phyloP scores from a whole-genome alignment of 2,329 filamentous ascomycete genomes.

The Fusarium circinatum region DNA sequence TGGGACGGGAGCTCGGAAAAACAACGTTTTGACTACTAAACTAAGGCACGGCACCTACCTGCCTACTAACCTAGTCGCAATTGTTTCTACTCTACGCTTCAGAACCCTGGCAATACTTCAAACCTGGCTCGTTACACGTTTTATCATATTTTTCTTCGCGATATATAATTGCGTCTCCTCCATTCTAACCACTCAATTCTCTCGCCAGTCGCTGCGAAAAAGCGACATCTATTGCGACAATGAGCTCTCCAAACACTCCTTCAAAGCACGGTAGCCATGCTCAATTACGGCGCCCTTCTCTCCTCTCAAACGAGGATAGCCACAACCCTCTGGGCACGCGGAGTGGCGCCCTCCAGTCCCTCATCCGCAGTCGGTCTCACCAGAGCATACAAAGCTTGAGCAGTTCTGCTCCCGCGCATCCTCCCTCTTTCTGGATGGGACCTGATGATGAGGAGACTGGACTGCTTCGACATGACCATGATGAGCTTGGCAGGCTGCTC shows the following conservation, averaged over 20 bases:
- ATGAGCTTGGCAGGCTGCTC: constrained; percentile 57
- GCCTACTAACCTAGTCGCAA: constrained; percentile 3
- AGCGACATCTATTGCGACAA: constrained; percentile 32
- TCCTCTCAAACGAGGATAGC: constrained; percentile 48
- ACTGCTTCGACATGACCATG: constrained; percentile 49
- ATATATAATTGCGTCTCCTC: constrained; percentile 3
- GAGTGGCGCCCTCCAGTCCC: constrained; percentile 51
- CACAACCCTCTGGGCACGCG: constrained; percentile 50
- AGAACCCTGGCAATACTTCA: constrained; percentile 16
- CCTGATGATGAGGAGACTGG: constrained; percentile 49
- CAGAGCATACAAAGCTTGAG: constrained; percentile 48
- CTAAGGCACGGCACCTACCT: background rate
- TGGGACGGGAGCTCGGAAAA: constrained; percentile 19
- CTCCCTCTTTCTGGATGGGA: constrained; percentile 38
- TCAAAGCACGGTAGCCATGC: constrained; percentile 33
- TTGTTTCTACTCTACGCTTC: constrained; percentile 24
- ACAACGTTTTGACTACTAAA: constrained; percentile 23
- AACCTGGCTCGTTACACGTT: constrained; percentile 19
- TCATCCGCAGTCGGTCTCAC: constrained; percentile 53
- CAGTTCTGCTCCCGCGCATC: constrained; percentile 38
- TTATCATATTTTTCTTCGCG: constrained; percentile 5
- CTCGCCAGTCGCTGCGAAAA: constrained; percentile 12
- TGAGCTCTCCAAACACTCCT: constrained; percentile 47
- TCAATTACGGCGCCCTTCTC: constrained; percentile 46
- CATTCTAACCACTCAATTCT: background rate